phyloP scores from a whole-genome alignment of 352 stramenopile species.

The Globisporangium takayamanum region DNA sequence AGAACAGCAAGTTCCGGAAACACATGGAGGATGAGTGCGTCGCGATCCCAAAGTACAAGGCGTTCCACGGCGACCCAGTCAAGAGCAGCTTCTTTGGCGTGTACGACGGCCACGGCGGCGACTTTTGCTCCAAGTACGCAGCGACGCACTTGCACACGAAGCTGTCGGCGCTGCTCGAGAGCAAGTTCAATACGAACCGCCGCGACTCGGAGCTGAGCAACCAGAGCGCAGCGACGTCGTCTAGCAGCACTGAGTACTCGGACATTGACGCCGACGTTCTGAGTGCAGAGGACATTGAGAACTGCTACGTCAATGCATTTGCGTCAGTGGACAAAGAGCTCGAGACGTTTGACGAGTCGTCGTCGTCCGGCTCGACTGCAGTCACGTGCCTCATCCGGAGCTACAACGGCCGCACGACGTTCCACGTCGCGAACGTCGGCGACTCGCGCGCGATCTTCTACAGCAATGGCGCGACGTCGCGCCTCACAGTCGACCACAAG shows the following conservation, averaged over 20 bases:
- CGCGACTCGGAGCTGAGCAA: slow-evolving; percentile 30
- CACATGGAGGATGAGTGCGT: slow-evolving; percentile 85
- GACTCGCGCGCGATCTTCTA: slow-evolving; percentile 92
- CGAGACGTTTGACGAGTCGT: slow-evolving; percentile 58
- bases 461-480: slow-evolving; percentile 34
- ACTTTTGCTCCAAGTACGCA: slow-evolving; percentile 77
- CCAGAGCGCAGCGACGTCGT: slow-evolving; percentile 40
- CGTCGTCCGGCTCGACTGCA: slow-evolving; percentile 59
- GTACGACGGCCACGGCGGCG: slow-evolving; percentile 76
- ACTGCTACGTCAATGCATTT: slow-evolving; percentile 56
- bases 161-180: slow-evolving; percentile 37
- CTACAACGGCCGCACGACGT: slow-evolving; percentile 46
- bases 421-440: slow-evolving; percentile 94
- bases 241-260: slow-evolving; percentile 28
- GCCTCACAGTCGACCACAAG: slow-evolving; percentile 72
- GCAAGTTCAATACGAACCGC: slow-evolving; percentile 31
- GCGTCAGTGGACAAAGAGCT: slow-evolving; percentile 57
- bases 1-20: slow-evolving; percentile 75
- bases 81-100: slow-evolving; percentile 77
- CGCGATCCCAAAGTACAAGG: slow-evolving; percentile 56
- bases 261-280: slow-evolving; percentile 41
- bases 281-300: slow-evolving; percentile 50
- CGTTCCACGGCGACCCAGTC: slow-evolving; percentile 51
- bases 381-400: slow-evolving; percentile 69
- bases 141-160: slow-evolving; percentile 60